Evolutionary conservation across 73 alveolate species (phyloP).

Genomic region (Stentor coeruleus): DNA sequence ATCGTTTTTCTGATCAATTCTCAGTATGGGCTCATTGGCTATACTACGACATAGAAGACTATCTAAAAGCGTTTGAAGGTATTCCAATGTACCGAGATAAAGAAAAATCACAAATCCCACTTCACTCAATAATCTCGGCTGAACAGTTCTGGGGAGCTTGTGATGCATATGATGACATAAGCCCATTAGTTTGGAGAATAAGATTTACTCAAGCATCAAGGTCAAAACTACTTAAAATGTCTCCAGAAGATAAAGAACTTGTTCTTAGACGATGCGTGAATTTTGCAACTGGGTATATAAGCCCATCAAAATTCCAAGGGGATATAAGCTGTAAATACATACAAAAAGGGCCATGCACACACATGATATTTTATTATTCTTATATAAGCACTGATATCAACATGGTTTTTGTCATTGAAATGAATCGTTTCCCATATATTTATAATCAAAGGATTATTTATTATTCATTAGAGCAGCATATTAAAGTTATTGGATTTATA

Average conservation of each 20-base stretch:
- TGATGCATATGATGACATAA: background rate
- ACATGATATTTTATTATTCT: background rate
- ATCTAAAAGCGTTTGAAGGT: background rate
- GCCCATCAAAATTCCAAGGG: background rate
- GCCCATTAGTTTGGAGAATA: background rate
- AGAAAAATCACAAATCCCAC: too few relatives aligned
- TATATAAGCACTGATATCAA: background rate
- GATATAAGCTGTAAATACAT: conserved; percentile 1
- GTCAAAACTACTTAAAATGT: background rate
- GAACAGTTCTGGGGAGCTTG: conserved; percentile 8
- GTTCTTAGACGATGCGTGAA: background rate
- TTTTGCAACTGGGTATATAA: background rate
- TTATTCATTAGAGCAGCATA: background rate
- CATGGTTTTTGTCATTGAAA: background rate
- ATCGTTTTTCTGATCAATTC: background rate
- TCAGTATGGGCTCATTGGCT: background rate
- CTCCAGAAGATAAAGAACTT: background rate
- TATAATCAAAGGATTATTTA: background rate
- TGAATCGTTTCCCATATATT: background rate
- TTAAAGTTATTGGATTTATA: background rate
- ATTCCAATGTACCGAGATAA: background rate
- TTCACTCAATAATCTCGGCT: background rate
- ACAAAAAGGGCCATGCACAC: background rate
- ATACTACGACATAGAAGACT: background rate
- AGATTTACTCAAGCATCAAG: background rate